Conservation (phyloP, 495 filamentous ascomycete species). For the Coniosporium apollinis region DNA sequence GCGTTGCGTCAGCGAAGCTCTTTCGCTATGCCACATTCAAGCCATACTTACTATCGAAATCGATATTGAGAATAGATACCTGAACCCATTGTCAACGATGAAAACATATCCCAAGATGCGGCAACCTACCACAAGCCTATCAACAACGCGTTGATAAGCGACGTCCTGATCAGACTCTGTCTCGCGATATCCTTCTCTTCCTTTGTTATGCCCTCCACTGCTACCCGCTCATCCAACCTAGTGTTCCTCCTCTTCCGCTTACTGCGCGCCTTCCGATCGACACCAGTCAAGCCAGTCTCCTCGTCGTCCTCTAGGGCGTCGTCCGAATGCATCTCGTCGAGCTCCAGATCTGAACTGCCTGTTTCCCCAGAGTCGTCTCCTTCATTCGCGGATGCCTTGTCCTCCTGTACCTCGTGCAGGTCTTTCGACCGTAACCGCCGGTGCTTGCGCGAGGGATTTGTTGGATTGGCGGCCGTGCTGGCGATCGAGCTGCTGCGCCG, state of each 20-base stretch:
- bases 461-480: too few species aligned
- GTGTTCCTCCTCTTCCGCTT: constrained; percentile 49
- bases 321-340: constrained; percentile 41
- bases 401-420: too few species aligned
- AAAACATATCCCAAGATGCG: constrained; percentile 1
- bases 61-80: constrained; percentile 66
- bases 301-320: constrained; percentile 76
- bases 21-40: neutral
- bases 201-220: constrained; percentile 29
- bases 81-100: constrained; percentile 20
- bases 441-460: too few species aligned
- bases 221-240: constrained; percentile 56
- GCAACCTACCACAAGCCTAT: constrained; percentile 61
- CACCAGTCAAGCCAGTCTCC: constrained; percentile 66
- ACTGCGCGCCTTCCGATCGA: constrained; percentile 48
- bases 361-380: too few species aligned
- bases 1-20: neutral
- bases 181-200: constrained; percentile 56
- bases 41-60: constrained; percentile 73
- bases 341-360: constrained; percentile 40
- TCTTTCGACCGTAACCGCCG: too few species aligned
- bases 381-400: too few species aligned
- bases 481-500: too few species aligned
- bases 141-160: constrained; percentile 53
- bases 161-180: constrained; percentile 46